Percentiles rank a stretch among this genome's conserved stretches.
Conservation (phyloP, 1,284 basidiomycete species). For the Pseudozyma tsukubaensis region DNA sequence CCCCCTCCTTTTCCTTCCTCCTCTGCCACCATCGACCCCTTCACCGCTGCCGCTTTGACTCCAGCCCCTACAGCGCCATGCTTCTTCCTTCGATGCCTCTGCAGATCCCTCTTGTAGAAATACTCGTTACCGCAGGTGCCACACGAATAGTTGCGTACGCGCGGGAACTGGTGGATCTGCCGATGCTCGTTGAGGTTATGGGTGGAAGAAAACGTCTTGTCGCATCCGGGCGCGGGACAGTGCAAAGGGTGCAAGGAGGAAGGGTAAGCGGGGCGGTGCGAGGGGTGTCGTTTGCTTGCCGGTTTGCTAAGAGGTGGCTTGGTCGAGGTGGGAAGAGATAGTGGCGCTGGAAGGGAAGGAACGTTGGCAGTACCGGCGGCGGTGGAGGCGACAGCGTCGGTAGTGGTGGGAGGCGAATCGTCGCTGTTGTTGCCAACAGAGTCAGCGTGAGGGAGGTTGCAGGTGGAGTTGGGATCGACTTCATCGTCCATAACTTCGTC, state of each 20-base stretch:
- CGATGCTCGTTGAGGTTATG: conserved; percentile 32
- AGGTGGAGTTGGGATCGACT: too few species aligned
- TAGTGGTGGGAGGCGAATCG: too few species aligned
- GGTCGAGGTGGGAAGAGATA: background rate
- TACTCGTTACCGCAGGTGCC: conserved; percentile 3
- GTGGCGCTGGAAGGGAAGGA: background rate
- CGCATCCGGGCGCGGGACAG: conserved; percentile 13
- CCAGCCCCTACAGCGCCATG: background rate
- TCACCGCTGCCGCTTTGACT: background rate
- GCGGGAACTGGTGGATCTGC: background rate
- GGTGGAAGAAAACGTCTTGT: conserved; percentile 14
- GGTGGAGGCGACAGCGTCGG: too few species aligned
- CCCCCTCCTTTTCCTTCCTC: background rate
- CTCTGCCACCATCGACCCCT: background rate
- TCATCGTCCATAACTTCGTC: too few species aligned
- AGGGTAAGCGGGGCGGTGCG: background rate
- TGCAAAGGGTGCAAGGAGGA: background rate
- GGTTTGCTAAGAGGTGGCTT: background rate
- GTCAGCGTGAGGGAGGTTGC: too few species aligned
- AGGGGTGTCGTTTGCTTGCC: background rate
- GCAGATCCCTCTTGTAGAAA: conserved; percentile 18
- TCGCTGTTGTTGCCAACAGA: too few species aligned
- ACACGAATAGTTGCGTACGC: background rate
- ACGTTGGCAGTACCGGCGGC: too few species aligned
- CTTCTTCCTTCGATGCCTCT: conserved; percentile 15